Evolutionary conservation across 306 rosid genomes (phyloP).

Genomic region (Lathyrus tuberosus): DNA sequence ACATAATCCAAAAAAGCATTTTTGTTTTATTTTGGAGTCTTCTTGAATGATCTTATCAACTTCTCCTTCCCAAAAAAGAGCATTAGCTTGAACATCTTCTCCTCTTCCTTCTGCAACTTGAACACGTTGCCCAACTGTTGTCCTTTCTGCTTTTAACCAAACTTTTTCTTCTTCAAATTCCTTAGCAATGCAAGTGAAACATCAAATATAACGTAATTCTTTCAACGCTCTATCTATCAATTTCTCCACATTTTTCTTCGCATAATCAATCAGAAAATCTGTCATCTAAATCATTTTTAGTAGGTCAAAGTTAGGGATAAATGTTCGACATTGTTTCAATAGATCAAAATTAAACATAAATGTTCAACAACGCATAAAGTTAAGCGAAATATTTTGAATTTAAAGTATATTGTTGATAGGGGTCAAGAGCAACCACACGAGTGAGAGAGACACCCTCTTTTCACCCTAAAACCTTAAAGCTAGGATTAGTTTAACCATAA

Average conservation of each 20-base stretch:
- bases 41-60: not conserved
- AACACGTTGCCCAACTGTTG: not conserved
- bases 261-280: not conserved
- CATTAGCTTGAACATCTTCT: not conserved
- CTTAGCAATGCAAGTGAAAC: not conserved
- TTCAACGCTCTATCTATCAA: not conserved
- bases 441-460: too few species aligned
- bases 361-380: too few species aligned
- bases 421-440: too few species aligned
- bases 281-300: conserved; percentile 15
- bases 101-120: not conserved
- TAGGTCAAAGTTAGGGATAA: not conserved
- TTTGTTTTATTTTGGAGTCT: conserved; percentile 1
- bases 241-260: not conserved
- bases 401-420: too few species aligned
- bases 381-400: too few species aligned
- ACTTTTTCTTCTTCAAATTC: not conserved
- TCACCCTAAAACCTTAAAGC: too few species aligned
- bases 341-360: too few species aligned
- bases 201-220: not conserved
- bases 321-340: too few species aligned
- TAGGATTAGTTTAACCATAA: too few species aligned
- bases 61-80: not conserved
- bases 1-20: conserved; percentile 6
- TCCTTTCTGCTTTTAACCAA: not conserved